phyloP scores from a whole-genome alignment of 495 filamentous ascomycete genomes.

The Aspergillus egyptiacus region DNA sequence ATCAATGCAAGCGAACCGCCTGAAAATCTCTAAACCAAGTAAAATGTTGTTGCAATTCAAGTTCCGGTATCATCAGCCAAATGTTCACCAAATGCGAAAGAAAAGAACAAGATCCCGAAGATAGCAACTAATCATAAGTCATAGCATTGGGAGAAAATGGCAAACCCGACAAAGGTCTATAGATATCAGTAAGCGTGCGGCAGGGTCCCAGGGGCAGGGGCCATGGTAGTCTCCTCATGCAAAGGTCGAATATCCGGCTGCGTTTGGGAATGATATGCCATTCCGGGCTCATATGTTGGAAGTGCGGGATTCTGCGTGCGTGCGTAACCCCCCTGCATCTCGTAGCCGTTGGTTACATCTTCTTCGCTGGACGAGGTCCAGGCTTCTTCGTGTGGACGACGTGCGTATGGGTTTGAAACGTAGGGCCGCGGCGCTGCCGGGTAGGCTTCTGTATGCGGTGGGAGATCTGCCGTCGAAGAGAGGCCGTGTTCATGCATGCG shows the following conservation, averaged over 20 bases:
- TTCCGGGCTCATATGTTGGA: constrained; percentile 27
- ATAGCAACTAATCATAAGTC: constrained; percentile 1
- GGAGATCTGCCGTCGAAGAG: constrained; percentile 5
- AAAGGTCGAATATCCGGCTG: constrained; percentile 3
- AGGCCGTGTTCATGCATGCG: constrained; percentile 17
- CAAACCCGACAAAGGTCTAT: neutral
- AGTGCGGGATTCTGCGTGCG: constrained; percentile 22
- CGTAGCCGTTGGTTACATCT: constrained; percentile 32
- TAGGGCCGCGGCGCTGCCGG: constrained; percentile 20
- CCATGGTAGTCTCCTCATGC: neutral
- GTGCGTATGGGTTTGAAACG: constrained; percentile 23
- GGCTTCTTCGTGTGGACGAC: constrained; percentile 28
- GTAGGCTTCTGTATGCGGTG: constrained; percentile 13
- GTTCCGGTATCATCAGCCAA: neutral
- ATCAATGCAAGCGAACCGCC: neutral
- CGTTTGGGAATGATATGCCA: constrained; percentile 31
- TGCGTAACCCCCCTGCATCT: constrained; percentile 38
- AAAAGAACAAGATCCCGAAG: neutral
- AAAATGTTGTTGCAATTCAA: neutral
- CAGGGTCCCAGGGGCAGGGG: neutral
- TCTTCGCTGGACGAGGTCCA: constrained; percentile 44
- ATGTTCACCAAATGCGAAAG: neutral
- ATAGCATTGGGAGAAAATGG: neutral
- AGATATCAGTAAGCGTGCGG: neutral
- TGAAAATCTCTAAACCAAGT: neutral